Evolutionary conservation across 176 grass and related monocot genomes (phyloP).

Genomic region (Triticum urartu): DNA sequence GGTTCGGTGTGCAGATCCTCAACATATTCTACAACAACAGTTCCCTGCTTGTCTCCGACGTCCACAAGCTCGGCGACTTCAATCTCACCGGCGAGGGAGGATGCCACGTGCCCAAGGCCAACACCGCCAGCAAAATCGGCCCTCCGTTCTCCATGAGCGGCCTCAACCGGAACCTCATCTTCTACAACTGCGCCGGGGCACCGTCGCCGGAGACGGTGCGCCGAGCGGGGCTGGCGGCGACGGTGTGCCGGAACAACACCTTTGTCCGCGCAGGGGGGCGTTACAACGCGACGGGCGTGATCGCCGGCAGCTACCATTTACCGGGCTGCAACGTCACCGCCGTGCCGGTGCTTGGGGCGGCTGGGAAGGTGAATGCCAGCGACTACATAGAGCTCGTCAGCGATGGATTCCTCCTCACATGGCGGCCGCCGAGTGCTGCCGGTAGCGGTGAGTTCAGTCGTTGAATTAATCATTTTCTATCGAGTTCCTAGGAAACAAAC

Average conservation of each 20-base stretch:
- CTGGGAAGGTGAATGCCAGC: not conserved
- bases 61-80: not conserved
- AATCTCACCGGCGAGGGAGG: fast-evolving
- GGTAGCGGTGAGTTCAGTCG: not conserved
- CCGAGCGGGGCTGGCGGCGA: not conserved
- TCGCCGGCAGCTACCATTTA: not conserved
- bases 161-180: not conserved
- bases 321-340: not conserved
- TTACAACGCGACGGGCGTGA: not conserved
- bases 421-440: not conserved
- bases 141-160: not conserved
- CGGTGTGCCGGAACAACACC: not conserved
- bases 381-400: not conserved
- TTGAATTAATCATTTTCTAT: not conserved
- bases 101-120: not conserved
- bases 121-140: not conserved
- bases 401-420: slow-evolving; percentile 23
- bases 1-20: not conserved
- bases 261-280: not conserved
- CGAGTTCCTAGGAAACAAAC: not conserved
- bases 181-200: slow-evolving; percentile 16
- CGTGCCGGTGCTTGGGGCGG: not conserved
- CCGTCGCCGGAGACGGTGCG: fast-evolving
- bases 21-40: not conserved
- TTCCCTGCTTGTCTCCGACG: slow-evolving; percentile 17